These are phyloP conservation scores for Suillus clintonianus DNA, from an alignment of 768 basidiomycete species.

Conservation along the genomic window DNA sequence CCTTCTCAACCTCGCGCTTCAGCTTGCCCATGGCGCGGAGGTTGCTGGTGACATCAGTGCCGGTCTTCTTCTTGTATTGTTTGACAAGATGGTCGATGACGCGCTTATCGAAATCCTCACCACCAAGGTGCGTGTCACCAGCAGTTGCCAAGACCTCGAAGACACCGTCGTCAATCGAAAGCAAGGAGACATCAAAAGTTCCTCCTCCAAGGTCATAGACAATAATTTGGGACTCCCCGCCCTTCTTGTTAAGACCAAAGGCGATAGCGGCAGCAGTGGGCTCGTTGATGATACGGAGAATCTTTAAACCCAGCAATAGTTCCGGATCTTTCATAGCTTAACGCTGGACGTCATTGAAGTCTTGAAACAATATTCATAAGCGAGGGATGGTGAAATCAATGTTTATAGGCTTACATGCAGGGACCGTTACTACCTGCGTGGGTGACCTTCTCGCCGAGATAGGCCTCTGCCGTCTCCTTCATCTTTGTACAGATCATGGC, in stretches of 20 bases:
- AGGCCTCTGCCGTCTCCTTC: no score
- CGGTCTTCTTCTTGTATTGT: no score
- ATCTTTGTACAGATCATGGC: constrained; percentile 98
- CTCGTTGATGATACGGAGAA: constrained; percentile 98
- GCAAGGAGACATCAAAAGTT: constrained; percentile 97
- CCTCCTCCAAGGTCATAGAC: no score
- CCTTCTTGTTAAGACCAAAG: no score
- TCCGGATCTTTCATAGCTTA: constrained; percentile 98
- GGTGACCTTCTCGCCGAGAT: constrained; percentile 93
- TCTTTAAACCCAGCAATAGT: constrained; percentile 91
- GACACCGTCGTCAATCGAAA: constrained; percentile 92
- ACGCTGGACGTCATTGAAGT: constrained; percentile 99
- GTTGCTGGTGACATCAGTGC: no score
- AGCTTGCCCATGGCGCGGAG: no score
- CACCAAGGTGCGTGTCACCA: constrained; percentile 93
- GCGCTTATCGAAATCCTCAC: no score
- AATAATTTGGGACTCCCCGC: no score
- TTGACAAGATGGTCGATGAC: no score
- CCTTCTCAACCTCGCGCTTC: no score
- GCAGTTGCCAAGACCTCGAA: constrained; percentile 90
- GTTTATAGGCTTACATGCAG: constrained; percentile 66
- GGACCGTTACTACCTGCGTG: constrained; percentile 98
- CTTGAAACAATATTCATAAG: constrained; percentile 46
- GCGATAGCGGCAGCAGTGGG: no score
- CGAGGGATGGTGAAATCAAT: neutral